A percentile compares a stretch with the other conserved stretches of the same genome.
Evolutionary conservation across 306 rosid species (phyloP).

Genomic region (Quercus gilva): DNA sequence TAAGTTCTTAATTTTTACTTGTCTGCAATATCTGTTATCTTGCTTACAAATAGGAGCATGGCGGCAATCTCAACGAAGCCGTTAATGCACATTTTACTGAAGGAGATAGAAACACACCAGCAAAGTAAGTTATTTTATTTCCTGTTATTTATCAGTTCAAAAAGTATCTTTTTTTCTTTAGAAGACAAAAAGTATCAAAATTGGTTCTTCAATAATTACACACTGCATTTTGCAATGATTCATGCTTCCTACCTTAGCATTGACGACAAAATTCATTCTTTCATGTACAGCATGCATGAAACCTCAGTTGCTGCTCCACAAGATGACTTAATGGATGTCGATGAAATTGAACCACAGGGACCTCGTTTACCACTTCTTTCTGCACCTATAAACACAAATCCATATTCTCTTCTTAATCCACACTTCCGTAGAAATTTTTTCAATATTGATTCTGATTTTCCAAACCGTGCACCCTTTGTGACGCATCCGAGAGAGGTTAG

Average conservation of each 20-base stretch:
- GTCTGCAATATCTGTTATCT: conserved; percentile 12
- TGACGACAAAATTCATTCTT: conserved; percentile 17
- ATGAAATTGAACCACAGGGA: conserved; percentile 41
- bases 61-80: conserved; percentile 81
- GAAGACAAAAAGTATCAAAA: background rate
- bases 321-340: conserved; percentile 83
- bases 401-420: conserved; percentile 55
- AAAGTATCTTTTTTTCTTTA: background rate
- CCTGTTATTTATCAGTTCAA: conserved; percentile 8
- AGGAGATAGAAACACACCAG: conserved; percentile 58
- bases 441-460: conserved; percentile 30
- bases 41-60: conserved; percentile 60
- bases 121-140: conserved; percentile 40
- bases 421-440: conserved; percentile 37
- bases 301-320: conserved; percentile 44
- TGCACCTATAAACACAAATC: conserved; percentile 41
- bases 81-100: conserved; percentile 76
- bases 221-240: background rate
- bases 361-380: conserved; percentile 44
- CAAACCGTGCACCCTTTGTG: conserved; percentile 47
- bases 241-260: conserved; percentile 7
- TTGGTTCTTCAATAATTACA: background rate
- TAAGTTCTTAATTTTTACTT: background rate
- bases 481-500: conserved; percentile 81
- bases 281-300: conserved; percentile 39